Base-by-base conservation (phyloP, 1,139 yeast genomes). In the Torulaspora globosa region DNA sequence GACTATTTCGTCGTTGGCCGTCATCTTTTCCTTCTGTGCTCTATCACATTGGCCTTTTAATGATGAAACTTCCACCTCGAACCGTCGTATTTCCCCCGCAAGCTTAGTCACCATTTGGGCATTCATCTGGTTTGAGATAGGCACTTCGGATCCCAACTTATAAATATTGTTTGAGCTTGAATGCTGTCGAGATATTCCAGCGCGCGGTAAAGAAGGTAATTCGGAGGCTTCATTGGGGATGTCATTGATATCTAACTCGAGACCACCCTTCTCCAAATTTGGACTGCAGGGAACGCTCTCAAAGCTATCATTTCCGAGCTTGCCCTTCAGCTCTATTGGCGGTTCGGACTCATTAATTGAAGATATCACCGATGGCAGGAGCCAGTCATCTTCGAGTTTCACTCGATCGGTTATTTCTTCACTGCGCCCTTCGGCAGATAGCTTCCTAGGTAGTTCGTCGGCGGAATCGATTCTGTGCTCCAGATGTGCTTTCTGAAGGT, bases 51-150 rank as follows among this genome's bases (percentile, higher is more conserved):
- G 90, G 41, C 84, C 89, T 51, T 73, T 77, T 43, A 82, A 67
- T 0, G 87, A 75, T 36, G 78, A 67, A 29, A 89, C 65, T 60
- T 92, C 97, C 14, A 84, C 77, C 60, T 92, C 96, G 36, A 90
- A 70, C 47, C 90, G 74, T 48, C 96, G 76, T 16, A 90, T 80
- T 40, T 82, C 87, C 1, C 86, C 71, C 42, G 57, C 67, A 43
- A 55, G 57, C 53, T 54, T 66, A 52, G 66, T 64, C 33, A 53
- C 55, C 44, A 57, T 45, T 42, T 62, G 66, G 2, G 66, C 56
- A 44, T 57, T 63, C 39, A 53, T 47, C 38, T 57, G 58, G 5
- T 46, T 51, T 10, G 54, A 53, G 43, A 16, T 41, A 4, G 47
- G 44, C 10, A 43, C 36, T 38, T 52, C 54, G 5, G 51, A 41